These are phyloP conservation scores for Setaria italica DNA, from an alignment of 202 grass and related monocot genomes.

Conservation along the genomic window DNA sequence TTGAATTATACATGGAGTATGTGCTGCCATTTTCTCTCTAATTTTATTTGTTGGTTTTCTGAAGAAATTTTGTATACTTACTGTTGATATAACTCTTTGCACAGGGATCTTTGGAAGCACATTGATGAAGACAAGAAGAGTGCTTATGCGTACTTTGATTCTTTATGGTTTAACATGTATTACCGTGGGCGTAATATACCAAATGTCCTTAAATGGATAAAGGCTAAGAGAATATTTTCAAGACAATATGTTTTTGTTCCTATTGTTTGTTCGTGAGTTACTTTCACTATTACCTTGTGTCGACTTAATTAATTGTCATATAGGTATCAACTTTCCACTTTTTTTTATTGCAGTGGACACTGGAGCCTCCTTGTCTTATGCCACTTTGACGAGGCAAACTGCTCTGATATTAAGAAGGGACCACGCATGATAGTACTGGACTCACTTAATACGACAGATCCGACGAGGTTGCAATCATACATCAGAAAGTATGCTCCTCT, in stretches of 20 bases:
- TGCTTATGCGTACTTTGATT: conserved; percentile 78
- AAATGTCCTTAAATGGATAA: conserved; percentile 90
- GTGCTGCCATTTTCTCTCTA: conserved; percentile 20
- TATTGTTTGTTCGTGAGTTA: conserved; percentile 80
- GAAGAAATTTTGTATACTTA: conserved; percentile 16
- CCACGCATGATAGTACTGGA: conserved; percentile 91
- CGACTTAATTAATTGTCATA: background rate
- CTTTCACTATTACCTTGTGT: conserved; percentile 26
- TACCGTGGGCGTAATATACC: conserved; percentile 44
- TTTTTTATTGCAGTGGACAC: conserved; percentile 63
- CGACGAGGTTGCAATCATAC: conserved; percentile 58
- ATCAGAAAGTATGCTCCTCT: conserved; percentile 69
- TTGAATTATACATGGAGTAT: conserved; percentile 89
- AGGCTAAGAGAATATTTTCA: conserved; percentile 78
- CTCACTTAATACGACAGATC: conserved; percentile 80
- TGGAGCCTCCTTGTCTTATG: conserved; percentile 97
- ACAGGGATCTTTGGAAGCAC: conserved; percentile 76
- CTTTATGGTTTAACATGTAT: conserved; percentile 92
- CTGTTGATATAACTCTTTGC: conserved; percentile 38
- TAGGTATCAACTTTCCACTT: conserved; percentile 25
- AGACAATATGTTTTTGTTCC: conserved; percentile 86
- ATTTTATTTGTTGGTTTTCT: conserved; percentile 22
- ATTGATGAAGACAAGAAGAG: conserved; percentile 79
- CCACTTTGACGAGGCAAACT: conserved; percentile 68
- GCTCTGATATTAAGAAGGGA: conserved; percentile 54